Conservation (phyloP, 2,329 filamentous ascomycete species). For the Aspergillus quadrilineatus region DNA sequence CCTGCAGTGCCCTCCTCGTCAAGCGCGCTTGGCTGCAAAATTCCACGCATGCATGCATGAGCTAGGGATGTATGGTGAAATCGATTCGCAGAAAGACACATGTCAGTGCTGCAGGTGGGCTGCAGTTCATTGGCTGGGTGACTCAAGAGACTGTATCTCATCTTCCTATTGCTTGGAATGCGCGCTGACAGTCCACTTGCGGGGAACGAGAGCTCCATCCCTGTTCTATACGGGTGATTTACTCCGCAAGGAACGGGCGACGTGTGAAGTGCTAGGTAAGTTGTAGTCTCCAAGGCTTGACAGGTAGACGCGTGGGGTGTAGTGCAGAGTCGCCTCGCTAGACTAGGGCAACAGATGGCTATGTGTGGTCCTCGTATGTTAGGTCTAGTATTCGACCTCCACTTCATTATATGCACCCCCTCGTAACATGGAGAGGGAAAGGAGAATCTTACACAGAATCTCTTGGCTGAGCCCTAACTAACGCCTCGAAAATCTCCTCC, state of each 20-base stretch:
- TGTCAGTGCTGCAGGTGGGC: neutral
- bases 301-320: no score
- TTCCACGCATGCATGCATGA: neutral
- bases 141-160: neutral
- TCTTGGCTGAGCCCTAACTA: slow-evolving; percentile 7
- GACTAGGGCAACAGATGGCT: no score
- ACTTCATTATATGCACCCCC: no score
- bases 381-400: no score
- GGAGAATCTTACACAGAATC: no score
- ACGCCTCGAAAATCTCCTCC: slow-evolving; percentile 19
- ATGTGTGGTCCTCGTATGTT: no score
- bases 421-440: no score
- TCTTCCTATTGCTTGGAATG: neutral
- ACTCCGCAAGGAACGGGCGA: neutral
- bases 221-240: neutral
- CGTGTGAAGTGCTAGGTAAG: no score
- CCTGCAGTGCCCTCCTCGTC: neutral
- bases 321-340: no score
- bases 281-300: no score
- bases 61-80: no score
- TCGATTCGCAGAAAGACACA: neutral
- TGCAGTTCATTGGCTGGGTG: neutral
- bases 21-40: neutral
- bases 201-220: neutral
- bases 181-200: neutral